Evolutionary conservation across 2,329 filamentous ascomycete species (phyloP), one percentile per base, ranked within the genome.

Genomic region (Chaetomiaceae sp.): DNA sequence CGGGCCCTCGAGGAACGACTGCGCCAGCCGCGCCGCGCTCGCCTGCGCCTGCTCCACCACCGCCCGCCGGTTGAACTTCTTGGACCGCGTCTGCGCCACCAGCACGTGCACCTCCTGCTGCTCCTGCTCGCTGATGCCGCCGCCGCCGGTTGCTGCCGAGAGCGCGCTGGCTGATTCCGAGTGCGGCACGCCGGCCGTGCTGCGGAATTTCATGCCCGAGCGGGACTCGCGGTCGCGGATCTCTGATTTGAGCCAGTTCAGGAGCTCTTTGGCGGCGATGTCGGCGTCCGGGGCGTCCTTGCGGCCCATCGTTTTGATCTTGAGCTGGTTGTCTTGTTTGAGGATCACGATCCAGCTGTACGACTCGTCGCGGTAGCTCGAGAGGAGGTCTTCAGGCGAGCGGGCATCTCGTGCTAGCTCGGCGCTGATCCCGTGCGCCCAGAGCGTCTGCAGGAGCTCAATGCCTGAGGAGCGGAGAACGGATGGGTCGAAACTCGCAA

Each of bases 301-400:
- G 49, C 83, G 81, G 26, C 81, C 77, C 60, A 90, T 78, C 11
- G 79, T 88, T 61, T 85, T 87, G 53, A 95, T 78, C 66, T 94
- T 95, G 38, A 94, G 74, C 67, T 71, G 82, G 58, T 78, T 83
- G 59, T 79, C 86, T 50, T 81, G 84, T 62, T 95, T 95, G 59
- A 95, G 83, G 51, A 94, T 85, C 30, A 96, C 79, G 49, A 95
- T 81, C 88, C 90, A 97, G 20, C 79, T 84, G 63, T 95, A 86
- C 22, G 75, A 75, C 55, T 88, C 84, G 47, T 89, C 85, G 12
- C 84, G 76, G 59, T 94, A 85, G 59, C 83, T 83, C 22, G 82
- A 79, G 12, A 88, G 72, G 10, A 95, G 71, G 51, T 93, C 87
- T 70, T 95, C 88, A 0, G 86, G 76, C 0, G 85, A 88, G 15